These are phyloP conservation scores for Ophiocordyceps unilateralis DNA, from an alignment of 2,329 filamentous ascomycete genomes.

Conservation along the genomic window DNA sequence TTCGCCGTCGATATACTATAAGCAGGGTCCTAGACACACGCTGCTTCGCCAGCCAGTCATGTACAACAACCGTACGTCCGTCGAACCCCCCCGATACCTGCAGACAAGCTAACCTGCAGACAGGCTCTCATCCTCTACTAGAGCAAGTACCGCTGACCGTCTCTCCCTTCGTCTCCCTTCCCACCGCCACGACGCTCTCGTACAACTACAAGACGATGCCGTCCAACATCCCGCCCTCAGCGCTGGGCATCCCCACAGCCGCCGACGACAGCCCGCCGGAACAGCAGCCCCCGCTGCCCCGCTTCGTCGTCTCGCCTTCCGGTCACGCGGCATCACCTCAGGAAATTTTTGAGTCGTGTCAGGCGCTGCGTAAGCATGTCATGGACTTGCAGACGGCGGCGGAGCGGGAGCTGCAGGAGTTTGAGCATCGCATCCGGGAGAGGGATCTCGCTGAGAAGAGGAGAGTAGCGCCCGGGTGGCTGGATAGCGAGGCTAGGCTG, in stretches of 20 bases:
- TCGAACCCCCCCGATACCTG: background rate
- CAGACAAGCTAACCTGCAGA: conserved; percentile 4
- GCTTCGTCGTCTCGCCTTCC: conserved; percentile 62
- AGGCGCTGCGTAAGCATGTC: conserved; percentile 60
- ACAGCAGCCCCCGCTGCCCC: conserved; percentile 27
- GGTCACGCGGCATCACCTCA: conserved; percentile 75
- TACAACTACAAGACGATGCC: conserved; percentile 91
- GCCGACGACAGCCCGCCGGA: conserved; percentile 14
- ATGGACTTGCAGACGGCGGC: conserved; percentile 51
- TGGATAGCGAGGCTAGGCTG: conserved; percentile 55
- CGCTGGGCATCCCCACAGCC: conserved; percentile 17
- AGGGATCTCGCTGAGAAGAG: conserved; percentile 66
- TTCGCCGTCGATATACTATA: too few species aligned
- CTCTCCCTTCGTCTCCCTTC: conserved; percentile 83
- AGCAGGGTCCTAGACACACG: too few species aligned
- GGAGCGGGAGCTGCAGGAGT: conserved; percentile 45
- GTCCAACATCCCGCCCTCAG: conserved; percentile 52
- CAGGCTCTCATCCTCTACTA: conserved; percentile 69
- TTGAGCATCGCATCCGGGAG: conserved; percentile 48
- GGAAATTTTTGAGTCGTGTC: conserved; percentile 69
- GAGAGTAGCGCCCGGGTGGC: conserved; percentile 61
- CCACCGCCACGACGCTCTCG: conserved; percentile 75
- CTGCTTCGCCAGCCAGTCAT: conserved; percentile 5
- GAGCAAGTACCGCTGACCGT: conserved; percentile 87
- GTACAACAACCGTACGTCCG: conserved; percentile 18